Evolutionary conservation across 2,329 filamentous ascomycete genomes (phyloP).

Genomic region (Xylariaceae sp.): DNA sequence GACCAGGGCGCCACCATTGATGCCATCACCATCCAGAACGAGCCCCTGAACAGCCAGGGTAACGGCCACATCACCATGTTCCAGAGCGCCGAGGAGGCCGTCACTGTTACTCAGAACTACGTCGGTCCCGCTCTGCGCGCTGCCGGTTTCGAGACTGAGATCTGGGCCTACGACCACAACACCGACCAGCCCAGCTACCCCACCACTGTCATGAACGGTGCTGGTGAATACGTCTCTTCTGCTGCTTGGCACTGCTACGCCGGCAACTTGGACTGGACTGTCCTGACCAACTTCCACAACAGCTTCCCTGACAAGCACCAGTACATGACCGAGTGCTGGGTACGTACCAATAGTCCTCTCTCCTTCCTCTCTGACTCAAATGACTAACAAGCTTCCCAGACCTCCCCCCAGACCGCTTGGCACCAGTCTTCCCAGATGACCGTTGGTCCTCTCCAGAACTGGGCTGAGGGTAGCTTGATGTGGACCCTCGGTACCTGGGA

Average conservation of each 20-base stretch:
- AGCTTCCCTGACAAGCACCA: slow-evolving; percentile 37
- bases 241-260: slow-evolving; percentile 42
- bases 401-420: slow-evolving; percentile 35
- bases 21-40: slow-evolving; percentile 42
- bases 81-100: slow-evolving; percentile 36
- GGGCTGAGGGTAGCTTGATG: slow-evolving; percentile 40
- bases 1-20: slow-evolving; percentile 34
- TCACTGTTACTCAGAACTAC: slow-evolving; percentile 34
- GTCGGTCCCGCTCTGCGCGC: slow-evolving; percentile 36
- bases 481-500: slow-evolving; percentile 41
- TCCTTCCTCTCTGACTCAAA: not conserved
- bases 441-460: slow-evolving; percentile 46
- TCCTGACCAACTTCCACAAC: slow-evolving; percentile 38
- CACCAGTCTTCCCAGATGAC: slow-evolving; percentile 35
- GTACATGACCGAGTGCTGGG: slow-evolving; percentile 47
- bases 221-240: slow-evolving; percentile 30
- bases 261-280: slow-evolving; percentile 33
- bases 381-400: slow-evolving; percentile 14
- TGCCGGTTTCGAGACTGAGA: slow-evolving; percentile 37
- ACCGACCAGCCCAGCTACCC: slow-evolving; percentile 36
- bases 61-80: slow-evolving; percentile 37
- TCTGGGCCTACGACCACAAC: slow-evolving; percentile 46
- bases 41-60: slow-evolving; percentile 38
- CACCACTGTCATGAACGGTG: slow-evolving; percentile 35
- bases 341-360: not conserved